These are phyloP conservation scores for Isochrysis galbana DNA, from an alignment of 78 protist genomes.

Conservation along the genomic window DNA sequence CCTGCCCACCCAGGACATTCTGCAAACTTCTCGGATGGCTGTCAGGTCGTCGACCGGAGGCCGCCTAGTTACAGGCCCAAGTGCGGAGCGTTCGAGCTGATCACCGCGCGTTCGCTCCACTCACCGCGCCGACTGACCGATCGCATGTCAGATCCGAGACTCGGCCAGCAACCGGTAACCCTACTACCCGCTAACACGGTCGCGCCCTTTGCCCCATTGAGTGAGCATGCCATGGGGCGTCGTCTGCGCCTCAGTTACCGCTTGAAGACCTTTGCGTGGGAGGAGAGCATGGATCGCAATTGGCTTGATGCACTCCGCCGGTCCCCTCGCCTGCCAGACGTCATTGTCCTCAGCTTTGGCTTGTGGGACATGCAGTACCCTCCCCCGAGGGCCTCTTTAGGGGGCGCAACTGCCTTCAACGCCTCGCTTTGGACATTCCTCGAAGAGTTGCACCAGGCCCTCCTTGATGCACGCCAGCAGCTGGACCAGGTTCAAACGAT, in stretches of 20 bases:
- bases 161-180: neutral
- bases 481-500: too few species aligned
- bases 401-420: neutral
- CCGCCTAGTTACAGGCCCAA: neutral
- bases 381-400: too few species aligned
- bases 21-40: neutral
- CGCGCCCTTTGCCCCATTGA: neutral
- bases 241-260: neutral
- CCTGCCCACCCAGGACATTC: neutral
- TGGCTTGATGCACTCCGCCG: neutral
- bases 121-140: neutral
- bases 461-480: neutral
- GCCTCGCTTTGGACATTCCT: neutral
- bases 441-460: neutral
- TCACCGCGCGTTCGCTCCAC: neutral
- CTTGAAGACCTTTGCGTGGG: neutral
- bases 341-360: neutral
- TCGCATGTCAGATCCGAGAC: neutral
- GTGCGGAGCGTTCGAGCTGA: neutral
- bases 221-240: neutral
- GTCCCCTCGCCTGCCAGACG: neutral
- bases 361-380: slow-evolving; percentile 15
- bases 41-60: neutral
- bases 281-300: neutral
- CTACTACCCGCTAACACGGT: neutral